Evolutionary conservation across 2,329 filamentous ascomycete genomes (phyloP).

Genomic region (Pseudogymnoascus sp.): DNA sequence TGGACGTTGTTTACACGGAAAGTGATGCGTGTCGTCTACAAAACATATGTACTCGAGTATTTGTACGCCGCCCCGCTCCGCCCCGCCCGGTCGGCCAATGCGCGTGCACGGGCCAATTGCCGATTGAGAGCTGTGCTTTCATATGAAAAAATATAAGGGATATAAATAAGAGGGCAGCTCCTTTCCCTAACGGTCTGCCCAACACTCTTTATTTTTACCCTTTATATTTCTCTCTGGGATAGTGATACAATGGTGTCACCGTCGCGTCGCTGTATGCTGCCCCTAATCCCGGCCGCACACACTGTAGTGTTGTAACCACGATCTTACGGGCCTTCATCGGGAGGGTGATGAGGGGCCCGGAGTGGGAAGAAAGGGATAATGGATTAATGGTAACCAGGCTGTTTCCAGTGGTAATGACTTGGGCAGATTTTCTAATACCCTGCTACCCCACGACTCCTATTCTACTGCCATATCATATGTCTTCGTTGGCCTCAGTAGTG

Average conservation of each 20-base stretch:
- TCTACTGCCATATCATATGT: neutral
- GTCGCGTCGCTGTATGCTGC: neutral
- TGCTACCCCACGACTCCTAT: neutral
- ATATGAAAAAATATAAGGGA: neutral
- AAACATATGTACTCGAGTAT: conserved; percentile 5
- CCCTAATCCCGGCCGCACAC: neutral
- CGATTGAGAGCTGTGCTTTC: neutral
- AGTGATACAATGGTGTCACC: neutral
- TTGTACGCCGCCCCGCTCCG: conserved; percentile 4
- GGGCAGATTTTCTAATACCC: too few species aligned
- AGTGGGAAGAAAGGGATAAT: too few species aligned
- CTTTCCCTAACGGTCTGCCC: neutral
- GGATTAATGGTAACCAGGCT: too few species aligned
- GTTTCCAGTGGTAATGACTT: too few species aligned
- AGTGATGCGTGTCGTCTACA: neutral
- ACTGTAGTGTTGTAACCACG: neutral
- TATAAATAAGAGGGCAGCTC: neutral
- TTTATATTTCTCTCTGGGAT: neutral
- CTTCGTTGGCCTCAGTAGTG: neutral
- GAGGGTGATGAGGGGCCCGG: neutral
- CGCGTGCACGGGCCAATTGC: neutral
- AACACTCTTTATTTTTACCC: neutral
- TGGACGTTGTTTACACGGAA: conserved; percentile 5
- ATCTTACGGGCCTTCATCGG: neutral
- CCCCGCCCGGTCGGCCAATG: neutral